phyloP scores from a whole-genome alignment of 257 asterid genomes.

The Cynanchum wilfordii region DNA sequence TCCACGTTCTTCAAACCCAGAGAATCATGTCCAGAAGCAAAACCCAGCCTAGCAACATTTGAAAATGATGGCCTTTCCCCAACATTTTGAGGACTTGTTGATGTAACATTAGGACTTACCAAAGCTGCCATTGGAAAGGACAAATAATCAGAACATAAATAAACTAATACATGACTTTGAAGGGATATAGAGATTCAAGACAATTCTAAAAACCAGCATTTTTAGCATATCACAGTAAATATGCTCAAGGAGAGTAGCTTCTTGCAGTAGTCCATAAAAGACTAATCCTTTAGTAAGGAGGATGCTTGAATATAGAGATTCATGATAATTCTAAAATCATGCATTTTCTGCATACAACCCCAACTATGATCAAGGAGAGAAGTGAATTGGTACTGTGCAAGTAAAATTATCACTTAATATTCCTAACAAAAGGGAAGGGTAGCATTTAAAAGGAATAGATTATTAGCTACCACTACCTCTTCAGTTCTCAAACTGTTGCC shows the following conservation, averaged over 20 bases:
- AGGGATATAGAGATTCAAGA: not conserved
- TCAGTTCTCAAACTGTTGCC: not conserved
- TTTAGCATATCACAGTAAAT: not conserved
- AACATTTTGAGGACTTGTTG: conserved; percentile 52
- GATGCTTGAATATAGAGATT: too few relatives aligned
- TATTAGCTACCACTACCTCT: not conserved
- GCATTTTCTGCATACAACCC: too few relatives aligned
- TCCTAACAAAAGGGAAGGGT: not conserved
- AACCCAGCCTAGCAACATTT: conserved; percentile 85
- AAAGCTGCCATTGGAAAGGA: conserved; percentile 44
- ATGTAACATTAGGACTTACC: conserved; percentile 52
- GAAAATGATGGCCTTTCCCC: conserved; percentile 64
- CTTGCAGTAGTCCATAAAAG: not conserved
- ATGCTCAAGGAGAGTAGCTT: not conserved
- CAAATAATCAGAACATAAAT: conserved; percentile 13
- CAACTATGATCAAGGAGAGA: too few relatives aligned
- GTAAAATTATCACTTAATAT: not conserved
- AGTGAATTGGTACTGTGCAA: not conserved
- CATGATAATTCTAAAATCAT: too few relatives aligned
- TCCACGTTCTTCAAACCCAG: conserved; percentile 49
- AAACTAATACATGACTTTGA: conserved; percentile 8
- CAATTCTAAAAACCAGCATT: not conserved
- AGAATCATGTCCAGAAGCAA: conserved; percentile 88
- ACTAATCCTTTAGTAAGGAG: not conserved
- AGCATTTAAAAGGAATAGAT: not conserved